Conservation (phyloP, 306 rosid species). For the Senna siamea region DNA sequence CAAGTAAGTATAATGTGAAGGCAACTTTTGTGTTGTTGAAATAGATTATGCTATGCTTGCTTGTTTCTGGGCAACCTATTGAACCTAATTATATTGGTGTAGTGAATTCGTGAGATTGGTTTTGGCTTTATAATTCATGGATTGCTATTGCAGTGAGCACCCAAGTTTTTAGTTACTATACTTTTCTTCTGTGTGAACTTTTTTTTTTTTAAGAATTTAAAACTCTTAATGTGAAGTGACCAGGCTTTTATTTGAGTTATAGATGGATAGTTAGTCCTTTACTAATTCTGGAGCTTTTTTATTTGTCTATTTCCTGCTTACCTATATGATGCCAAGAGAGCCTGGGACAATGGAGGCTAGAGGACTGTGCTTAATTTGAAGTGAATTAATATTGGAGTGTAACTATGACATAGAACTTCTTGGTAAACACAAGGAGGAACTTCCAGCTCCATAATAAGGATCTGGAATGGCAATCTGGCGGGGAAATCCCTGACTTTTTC, state of each 20-base stretch:
- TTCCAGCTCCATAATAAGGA: background rate
- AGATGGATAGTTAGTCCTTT: background rate
- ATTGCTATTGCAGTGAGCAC: background rate
- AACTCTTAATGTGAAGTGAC: background rate
- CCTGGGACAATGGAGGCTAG: background rate
- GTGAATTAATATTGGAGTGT: background rate
- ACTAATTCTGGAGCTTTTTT: background rate
- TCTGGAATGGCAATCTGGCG: background rate
- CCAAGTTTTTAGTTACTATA: background rate
- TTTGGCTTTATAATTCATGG: background rate
- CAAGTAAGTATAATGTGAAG: conserved; percentile 50
- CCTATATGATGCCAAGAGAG: background rate
- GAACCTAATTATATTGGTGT: background rate
- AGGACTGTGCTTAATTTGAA: background rate
- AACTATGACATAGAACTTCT: background rate
- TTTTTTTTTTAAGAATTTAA: background rate
- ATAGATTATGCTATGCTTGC: background rate
- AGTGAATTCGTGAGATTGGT: background rate
- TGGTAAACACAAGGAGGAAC: no score
- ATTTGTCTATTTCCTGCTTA: background rate
- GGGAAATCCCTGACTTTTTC: background rate
- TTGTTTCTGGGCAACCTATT: conserved; percentile 3
- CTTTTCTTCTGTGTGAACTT: background rate
- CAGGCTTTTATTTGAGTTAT: background rate
- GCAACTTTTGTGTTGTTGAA: background rate